Conservation (phyloP, 2,329 filamentous ascomycete genomes). For the Monilinia fructicola region DNA sequence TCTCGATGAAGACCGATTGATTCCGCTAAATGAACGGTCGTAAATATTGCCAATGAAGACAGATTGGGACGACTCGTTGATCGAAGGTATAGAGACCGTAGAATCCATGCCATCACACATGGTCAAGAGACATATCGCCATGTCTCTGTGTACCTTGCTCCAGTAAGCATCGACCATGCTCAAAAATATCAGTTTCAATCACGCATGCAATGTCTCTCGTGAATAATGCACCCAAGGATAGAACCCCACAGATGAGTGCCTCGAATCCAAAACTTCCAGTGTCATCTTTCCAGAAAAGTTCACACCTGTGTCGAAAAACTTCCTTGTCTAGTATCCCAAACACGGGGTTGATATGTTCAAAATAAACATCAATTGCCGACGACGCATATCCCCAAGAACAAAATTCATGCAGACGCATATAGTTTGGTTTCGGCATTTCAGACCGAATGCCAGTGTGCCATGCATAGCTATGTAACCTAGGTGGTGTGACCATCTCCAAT, state of each 20-base stretch:
- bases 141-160: constrained; percentile 29
- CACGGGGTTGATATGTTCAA: constrained; percentile 38
- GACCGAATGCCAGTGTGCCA: constrained; percentile 41
- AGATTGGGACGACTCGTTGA: constrained; percentile 34
- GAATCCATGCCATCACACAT: constrained; percentile 35
- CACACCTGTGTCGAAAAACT: constrained; percentile 31
- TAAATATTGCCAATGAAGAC: constrained; percentile 36
- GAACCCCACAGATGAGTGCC: constrained; percentile 40
- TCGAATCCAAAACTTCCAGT: constrained; percentile 40
- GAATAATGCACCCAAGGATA: constrained; percentile 42
- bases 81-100: constrained; percentile 37
- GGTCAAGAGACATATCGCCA: constrained; percentile 25
- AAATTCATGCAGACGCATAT: constrained; percentile 16
- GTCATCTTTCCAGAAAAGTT: constrained; percentile 40
- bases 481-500: constrained; percentile 40
- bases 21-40: constrained; percentile 37
- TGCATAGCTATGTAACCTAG: constrained; percentile 43
- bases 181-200: constrained; percentile 36
- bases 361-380: constrained; percentile 38
- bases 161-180: constrained; percentile 33
- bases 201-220: constrained; percentile 28
- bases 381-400: constrained; percentile 28
- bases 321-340: constrained; percentile 41
- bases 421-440: constrained; percentile 27
- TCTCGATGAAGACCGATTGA: constrained; percentile 37